Evolutionary conservation across 768 basidiomycete species (phyloP).

Genomic region (Tulasnella sp.): DNA sequence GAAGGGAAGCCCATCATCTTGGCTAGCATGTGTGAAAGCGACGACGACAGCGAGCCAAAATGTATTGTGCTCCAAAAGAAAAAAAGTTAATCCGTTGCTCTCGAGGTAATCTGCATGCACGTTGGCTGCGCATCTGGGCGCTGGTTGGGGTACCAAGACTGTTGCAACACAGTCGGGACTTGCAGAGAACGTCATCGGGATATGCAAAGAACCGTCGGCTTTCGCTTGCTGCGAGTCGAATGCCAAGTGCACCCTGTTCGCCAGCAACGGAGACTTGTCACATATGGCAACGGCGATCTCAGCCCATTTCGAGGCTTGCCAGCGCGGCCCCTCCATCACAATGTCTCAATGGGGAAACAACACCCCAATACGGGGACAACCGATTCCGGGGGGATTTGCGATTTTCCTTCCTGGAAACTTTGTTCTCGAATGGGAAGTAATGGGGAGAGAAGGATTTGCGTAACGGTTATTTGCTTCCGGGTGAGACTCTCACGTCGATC

Average conservation of each 20-base stretch:
- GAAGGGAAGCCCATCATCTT: not conserved
- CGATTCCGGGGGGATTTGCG: too few relatives aligned
- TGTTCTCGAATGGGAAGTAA: not conserved
- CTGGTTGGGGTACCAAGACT: not conserved
- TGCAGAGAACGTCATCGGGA: not conserved
- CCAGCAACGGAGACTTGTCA: not conserved
- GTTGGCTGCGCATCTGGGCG: not conserved
- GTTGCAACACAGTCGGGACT: not conserved
- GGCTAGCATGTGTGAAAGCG: not conserved
- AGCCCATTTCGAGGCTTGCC: constrained; percentile 4
- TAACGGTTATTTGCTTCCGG: not conserved
- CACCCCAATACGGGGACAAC: too few relatives aligned
- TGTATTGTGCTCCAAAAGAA: constrained; percentile 3
- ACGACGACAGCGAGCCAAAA: not conserved
- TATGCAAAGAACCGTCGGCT: not conserved
- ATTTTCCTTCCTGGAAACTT: not conserved
- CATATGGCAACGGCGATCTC: constrained; percentile 1
- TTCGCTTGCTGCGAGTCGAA: not conserved
- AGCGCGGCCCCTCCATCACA: not conserved
- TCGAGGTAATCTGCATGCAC: not conserved
- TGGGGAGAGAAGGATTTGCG: not conserved
- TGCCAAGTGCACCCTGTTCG: not conserved
- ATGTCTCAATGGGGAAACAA: not conserved
- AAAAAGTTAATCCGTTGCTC: not conserved
- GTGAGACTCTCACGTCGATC: not conserved